Base-by-base conservation (phyloP, 2,329 filamentous ascomycete genomes). In the Xenoacremonium recifei region DNA sequence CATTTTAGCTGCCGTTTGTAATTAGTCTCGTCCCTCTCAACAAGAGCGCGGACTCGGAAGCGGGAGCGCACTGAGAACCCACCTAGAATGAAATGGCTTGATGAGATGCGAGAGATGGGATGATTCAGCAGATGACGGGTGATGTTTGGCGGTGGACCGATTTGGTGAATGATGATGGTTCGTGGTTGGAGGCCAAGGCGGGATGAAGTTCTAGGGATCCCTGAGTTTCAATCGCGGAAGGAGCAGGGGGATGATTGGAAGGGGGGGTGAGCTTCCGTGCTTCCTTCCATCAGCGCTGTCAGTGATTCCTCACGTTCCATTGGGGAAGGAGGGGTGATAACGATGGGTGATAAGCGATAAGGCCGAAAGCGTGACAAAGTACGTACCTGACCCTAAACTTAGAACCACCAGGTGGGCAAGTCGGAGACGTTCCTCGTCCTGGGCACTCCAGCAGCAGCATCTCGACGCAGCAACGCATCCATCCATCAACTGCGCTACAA, bases 301-400 rank as follows among this genome's bases (percentile, higher is more conserved):
- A n/a, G n/a, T n/a, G n/a, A n/a, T n/a, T n/a, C n/a, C n/a, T n/a
- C n/a, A n/a, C n/a, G n/a, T n/a, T n/a, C n/a, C n/a, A n/a, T n/a
- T n/a, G n/a, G n/a, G 35, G 19, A 30, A 44, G 37, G 45, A 48
- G 49, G 43, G 47, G 51, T 53, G 47, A 50, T 27, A 30, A 44
- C 37, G 44, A 48, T 45, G 41, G 47, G 51, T 51, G 47, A 50
- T 50, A 43, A 47, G 44, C 19, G 32, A 53, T 48, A 55, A 49
- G 41, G 27, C 37, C 12, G 21, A 21, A 30, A 27, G 23, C 23
- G n/a, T n/a, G n/a, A n/a, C n/a, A n/a, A n/a, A n/a, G n/a, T n/a
- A n/a, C n/a, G n/a, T n/a, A n/a, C n/a, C n/a, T n/a, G n/a, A n/a
- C n/a, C n/a, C n/a, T n/a, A n/a, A n/a, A n/a, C n/a, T n/a, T n/a